Conservation (phyloP, 2,329 filamentous ascomycete species). For the Pseudovirgaria hyperparasitica region DNA sequence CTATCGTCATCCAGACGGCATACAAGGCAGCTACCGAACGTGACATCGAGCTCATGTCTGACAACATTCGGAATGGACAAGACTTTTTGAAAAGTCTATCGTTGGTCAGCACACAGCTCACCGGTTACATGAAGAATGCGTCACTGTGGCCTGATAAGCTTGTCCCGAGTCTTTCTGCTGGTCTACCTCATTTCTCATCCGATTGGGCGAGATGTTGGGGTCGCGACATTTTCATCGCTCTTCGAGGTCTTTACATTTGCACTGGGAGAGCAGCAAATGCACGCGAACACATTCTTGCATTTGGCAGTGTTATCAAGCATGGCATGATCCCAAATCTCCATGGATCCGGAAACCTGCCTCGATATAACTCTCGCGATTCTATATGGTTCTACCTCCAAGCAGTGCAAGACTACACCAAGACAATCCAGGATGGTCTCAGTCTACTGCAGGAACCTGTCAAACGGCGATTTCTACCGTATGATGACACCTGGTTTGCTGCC, state of each 20-base stretch:
- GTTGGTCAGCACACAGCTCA: conserved; percentile 86
- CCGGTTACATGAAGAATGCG: conserved; percentile 76
- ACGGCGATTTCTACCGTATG: conserved; percentile 83
- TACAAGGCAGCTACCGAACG: conserved; percentile 75
- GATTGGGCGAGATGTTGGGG: conserved; percentile 97
- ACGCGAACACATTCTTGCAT: conserved; percentile 85
- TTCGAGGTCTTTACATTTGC: conserved; percentile 80
- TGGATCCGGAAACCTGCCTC: conserved; percentile 68
- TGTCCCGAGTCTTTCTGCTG: conserved; percentile 81
- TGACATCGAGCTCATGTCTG: conserved; percentile 65
- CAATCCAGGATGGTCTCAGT: conserved; percentile 62
- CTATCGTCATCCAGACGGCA: conserved; percentile 72
- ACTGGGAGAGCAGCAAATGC: conserved; percentile 83
- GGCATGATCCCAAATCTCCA: conserved; percentile 96
- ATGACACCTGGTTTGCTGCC: conserved; percentile 84
- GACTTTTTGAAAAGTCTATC: conserved; percentile 79
- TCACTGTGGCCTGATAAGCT: conserved; percentile 78
- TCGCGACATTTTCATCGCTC: conserved; percentile 90
- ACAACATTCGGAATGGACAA: conserved; percentile 67
- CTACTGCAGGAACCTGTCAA: conserved; percentile 67
- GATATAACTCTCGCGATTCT: conserved; percentile 93
- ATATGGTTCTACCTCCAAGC: conserved; percentile 97
- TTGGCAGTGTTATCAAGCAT: conserved; percentile 92
- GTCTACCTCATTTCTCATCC: conserved; percentile 83
- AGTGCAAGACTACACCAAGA: conserved; percentile 81